Base-by-base conservation (phyloP, 2,329 filamentous ascomycete genomes). In the Bretziella fagacearum region DNA sequence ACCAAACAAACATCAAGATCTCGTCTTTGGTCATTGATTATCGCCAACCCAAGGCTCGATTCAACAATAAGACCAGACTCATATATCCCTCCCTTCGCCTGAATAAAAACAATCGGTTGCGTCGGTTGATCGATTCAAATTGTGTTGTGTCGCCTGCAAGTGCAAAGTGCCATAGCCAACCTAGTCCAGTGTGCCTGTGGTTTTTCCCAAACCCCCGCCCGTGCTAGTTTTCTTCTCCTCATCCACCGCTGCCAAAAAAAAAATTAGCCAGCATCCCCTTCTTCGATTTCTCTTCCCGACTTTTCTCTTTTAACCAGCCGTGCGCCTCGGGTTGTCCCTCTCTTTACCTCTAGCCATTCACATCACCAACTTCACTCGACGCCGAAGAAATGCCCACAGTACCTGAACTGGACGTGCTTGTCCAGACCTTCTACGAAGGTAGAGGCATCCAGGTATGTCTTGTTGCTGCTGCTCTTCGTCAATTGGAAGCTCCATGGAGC, bases 371-470 rank as follows among this genome's bases (percentile, higher is more conserved):
- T 27, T 46, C 41, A 29, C 22, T 27, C 37, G 57, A 56, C 56
- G 56, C 67, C 48, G 15, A 32, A 50, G 44, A 62, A 63, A 80
- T 80, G 77, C 69, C 76, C 62, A 70, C 82, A 59, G 89, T 98
- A 65, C 78, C 82, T 65, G 91, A 98, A 77, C 79, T 98, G 70
- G 91, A 98, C 76, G 80, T 73, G 65, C 91, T 86, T 56, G 89
- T 96, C 73, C 87, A 84, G 63, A 79, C 84, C 69, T 96, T 98
- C 68, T 98, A 94, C 61, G 89, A 96, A 69, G 87, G 87, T 62
- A 83, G 89, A 64, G 91, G 91, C 58, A 85, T 95, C 52, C 76
- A 86, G 71, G 86, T 93, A 71, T 58, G 79, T 67, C 52, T 47
- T 55, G 26, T n/a, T 17, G 26, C 30, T 17, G 15, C 29, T 17